Conservation (phyloP, 2,329 filamentous ascomycete species). For the Calonectria pseudoturangicola region DNA sequence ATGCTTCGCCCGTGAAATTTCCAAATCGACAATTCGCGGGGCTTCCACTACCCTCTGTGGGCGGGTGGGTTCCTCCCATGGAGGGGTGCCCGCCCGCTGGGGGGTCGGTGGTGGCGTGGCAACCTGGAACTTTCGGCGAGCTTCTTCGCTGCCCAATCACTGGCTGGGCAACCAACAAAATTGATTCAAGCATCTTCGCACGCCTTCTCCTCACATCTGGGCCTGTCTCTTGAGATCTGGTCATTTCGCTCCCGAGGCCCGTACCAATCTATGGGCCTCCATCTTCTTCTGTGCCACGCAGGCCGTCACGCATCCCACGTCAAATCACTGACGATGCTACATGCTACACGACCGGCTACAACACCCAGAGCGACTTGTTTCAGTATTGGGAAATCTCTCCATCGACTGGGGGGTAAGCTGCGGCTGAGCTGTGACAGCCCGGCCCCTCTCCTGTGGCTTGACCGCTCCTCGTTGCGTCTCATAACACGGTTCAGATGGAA, state of each 20-base stretch:
- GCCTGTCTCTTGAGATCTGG: background rate
- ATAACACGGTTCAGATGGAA: slow-evolving; percentile 9
- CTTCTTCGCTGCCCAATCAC: slow-evolving; percentile 41
- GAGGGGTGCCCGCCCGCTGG: slow-evolving; percentile 33
- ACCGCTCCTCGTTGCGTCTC: slow-evolving; percentile 14
- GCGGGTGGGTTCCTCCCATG: slow-evolving; percentile 27
- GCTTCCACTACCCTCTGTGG: slow-evolving; percentile 52
- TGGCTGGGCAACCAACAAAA: slow-evolving; percentile 38
- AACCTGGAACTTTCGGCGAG: slow-evolving; percentile 34
- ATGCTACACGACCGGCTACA: background rate
- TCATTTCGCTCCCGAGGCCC: background rate
- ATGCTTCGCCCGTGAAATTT: slow-evolving; percentile 39
- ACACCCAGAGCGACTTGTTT: slow-evolving; percentile 6
- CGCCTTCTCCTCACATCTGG: background rate
- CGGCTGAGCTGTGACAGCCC: slow-evolving; percentile 31
- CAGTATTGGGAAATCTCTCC: slow-evolving; percentile 15
- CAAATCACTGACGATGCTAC: slow-evolving; percentile 15
- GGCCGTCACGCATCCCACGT: slow-evolving; percentile 14
- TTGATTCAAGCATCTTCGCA: slow-evolving; percentile 10
- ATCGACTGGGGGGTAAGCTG: slow-evolving; percentile 16
- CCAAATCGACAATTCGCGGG: slow-evolving; percentile 46
- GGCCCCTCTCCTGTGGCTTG: slow-evolving; percentile 32
- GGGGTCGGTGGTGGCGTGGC: slow-evolving; percentile 38
- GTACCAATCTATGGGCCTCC: slow-evolving; percentile 3
- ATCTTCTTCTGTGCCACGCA: background rate